These are phyloP conservation scores for Spiraea crenata DNA, from an alignment of 331 rosid species.

Conservation along the genomic window DNA sequence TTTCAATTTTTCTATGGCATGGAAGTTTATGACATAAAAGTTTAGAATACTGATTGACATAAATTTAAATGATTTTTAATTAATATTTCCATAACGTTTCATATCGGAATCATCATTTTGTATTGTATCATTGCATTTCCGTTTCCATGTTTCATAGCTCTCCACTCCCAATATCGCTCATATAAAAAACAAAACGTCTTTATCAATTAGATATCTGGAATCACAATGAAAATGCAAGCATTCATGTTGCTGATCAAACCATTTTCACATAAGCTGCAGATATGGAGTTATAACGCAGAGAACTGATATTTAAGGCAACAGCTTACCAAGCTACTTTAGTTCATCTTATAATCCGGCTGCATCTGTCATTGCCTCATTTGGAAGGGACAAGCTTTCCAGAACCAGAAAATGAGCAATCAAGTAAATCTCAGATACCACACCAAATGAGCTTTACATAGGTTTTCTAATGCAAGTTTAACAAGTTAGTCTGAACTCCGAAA, in stretches of 20 bases:
- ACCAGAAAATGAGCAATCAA: not conserved
- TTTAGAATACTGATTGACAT: too few relatives aligned
- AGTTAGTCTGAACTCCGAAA: not conserved
- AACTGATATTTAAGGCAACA: too few relatives aligned
- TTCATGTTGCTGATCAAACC: not conserved
- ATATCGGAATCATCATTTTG: too few relatives aligned
- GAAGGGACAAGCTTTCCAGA: not conserved
- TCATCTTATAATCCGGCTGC: not conserved
- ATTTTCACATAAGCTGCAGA: not conserved
- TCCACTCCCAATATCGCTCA: too few relatives aligned
- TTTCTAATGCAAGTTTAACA: not conserved
- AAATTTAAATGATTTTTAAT: too few relatives aligned
- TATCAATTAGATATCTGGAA: not conserved
- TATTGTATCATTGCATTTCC: too few relatives aligned
- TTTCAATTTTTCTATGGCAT: too few relatives aligned
- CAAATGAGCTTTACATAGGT: not conserved
- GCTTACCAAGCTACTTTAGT: not conserved
- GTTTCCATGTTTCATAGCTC: too few relatives aligned
- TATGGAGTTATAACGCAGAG: not conserved
- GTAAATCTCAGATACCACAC: not conserved
- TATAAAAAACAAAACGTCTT: too few relatives aligned
- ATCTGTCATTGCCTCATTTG: constrained; percentile 1
- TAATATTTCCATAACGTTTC: too few relatives aligned
- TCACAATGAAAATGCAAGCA: too few relatives aligned
- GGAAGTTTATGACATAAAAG: too few relatives aligned